Evolutionary conservation across 768 basidiomycete genomes (phyloP).

Genomic region (Gymnopilus junonius): DNA sequence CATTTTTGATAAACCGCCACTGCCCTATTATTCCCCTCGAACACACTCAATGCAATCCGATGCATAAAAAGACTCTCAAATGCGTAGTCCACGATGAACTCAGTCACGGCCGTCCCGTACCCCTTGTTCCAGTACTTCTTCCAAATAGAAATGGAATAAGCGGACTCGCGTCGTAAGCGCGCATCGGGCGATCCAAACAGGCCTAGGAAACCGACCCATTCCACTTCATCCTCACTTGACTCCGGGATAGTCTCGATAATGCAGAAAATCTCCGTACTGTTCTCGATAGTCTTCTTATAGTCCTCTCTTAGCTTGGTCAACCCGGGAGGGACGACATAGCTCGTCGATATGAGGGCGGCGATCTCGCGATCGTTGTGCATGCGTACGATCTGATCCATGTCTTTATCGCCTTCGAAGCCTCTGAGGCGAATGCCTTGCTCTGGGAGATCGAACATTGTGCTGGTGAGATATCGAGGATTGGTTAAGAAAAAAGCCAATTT

Average conservation of each 20-base stretch:
- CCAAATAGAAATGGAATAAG: neutral
- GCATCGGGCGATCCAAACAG: neutral
- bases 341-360: neutral
- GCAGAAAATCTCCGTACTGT: slow-evolving; percentile 15
- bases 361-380: neutral
- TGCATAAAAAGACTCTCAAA: slow-evolving; percentile 11
- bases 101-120: slow-evolving; percentile 5
- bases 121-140: slow-evolving; percentile 5
- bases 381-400: neutral
- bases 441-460: slow-evolving; percentile 4
- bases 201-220: slow-evolving; percentile 3
- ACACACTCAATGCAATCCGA: slow-evolving; percentile 4
- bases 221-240: neutral
- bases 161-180: neutral
- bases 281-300: slow-evolving; percentile 6
- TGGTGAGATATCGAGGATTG: too few species aligned
- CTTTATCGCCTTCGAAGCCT: neutral
- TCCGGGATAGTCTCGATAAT: slow-evolving; percentile 9
- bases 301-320: neutral
- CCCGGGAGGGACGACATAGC: slow-evolving; percentile 10
- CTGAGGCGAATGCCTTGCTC: neutral
- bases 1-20: slow-evolving; percentile 9
- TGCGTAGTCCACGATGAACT: slow-evolving; percentile 5
- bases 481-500: too few species aligned
- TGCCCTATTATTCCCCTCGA: slow-evolving; percentile 9